Evolutionary conservation across 768 basidiomycete genomes (phyloP).

Genomic region (Podaxis rugospora): DNA sequence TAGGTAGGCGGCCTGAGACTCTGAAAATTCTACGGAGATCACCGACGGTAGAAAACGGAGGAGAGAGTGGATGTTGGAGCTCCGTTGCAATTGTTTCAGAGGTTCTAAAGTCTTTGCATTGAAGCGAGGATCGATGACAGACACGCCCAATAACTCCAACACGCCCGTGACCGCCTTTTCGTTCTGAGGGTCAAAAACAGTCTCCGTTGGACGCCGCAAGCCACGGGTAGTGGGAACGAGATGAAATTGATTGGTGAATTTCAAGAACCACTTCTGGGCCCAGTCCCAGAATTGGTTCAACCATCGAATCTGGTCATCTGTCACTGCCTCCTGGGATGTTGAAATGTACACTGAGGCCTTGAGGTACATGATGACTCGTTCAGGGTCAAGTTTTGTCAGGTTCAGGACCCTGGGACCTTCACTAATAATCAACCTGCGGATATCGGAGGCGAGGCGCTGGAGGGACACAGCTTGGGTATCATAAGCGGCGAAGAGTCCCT

Average conservation of each 20-base stretch:
- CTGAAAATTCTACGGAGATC: not conserved
- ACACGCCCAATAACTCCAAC: conserved; percentile 26
- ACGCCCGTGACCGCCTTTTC: conserved; percentile 9
- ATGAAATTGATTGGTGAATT: conserved; percentile 12
- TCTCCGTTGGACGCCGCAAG: conserved; percentile 19
- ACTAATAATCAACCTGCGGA: not conserved
- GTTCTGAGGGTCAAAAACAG: conserved; percentile 23
- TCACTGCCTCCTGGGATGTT: not conserved
- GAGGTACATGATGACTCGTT: conserved; percentile 27
- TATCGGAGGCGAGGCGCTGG: not conserved
- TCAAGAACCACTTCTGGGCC: conserved; percentile 24
- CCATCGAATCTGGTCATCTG: conserved; percentile 25
- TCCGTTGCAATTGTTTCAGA: not conserved
- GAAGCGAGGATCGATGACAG: conserved; percentile 30
- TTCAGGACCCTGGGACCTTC: conserved; percentile 26
- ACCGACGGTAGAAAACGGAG: conserved; percentile 21
- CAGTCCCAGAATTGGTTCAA: conserved; percentile 42
- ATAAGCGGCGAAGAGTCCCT: not conserved
- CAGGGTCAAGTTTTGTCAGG: conserved; percentile 22
- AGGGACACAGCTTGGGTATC: conserved; percentile 1
- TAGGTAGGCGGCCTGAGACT: not conserved
- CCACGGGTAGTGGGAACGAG: conserved; percentile 31
- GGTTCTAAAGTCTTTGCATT: conserved; percentile 12
- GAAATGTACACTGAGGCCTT: not conserved
- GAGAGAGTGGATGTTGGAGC: conserved; percentile 21